Conservation (phyloP, 2,329 filamentous ascomycete species). For the Leptodontidium sp. region DNA sequence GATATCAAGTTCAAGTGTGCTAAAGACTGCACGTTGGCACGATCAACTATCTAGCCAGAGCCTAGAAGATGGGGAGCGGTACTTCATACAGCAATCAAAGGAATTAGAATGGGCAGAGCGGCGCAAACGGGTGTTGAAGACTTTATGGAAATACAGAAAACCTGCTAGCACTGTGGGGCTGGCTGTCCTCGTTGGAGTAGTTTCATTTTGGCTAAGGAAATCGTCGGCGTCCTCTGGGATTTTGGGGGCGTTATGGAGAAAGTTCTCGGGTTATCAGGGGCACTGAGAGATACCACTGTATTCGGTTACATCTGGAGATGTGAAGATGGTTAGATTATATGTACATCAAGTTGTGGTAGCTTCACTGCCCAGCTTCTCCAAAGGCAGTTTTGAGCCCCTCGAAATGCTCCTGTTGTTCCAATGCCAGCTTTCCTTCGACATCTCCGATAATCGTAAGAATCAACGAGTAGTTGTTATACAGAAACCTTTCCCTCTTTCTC, state of each 20-base stretch:
- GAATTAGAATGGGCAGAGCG: slow-evolving; percentile 75
- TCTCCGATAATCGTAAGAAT: slow-evolving; percentile 92
- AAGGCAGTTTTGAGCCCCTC: slow-evolving; percentile 69
- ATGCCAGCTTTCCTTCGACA: slow-evolving; percentile 73
- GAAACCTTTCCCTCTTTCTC: slow-evolving; percentile 83
- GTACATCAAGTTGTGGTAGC: slow-evolving; percentile 7
- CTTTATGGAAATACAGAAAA: slow-evolving; percentile 70
- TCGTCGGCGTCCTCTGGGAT: slow-evolving; percentile 43
- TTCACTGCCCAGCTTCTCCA: slow-evolving; percentile 51
- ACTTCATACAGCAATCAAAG: slow-evolving; percentile 75
- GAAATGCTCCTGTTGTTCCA: slow-evolving; percentile 80
- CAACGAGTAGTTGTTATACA: slow-evolving; percentile 96
- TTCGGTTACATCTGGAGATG: background rate
- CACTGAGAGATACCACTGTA: slow-evolving; percentile 23
- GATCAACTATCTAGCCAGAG: slow-evolving; percentile 61
- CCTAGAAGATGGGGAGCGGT: slow-evolving; percentile 69
- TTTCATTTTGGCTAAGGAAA: slow-evolving; percentile 73
- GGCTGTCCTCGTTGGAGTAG: slow-evolving; percentile 70
- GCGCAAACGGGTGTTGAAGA: slow-evolving; percentile 57
- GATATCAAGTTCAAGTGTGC: slow-evolving; percentile 79
- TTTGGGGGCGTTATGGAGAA: slow-evolving; percentile 43
- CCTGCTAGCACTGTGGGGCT: slow-evolving; percentile 68
- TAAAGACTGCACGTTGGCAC: slow-evolving; percentile 79
- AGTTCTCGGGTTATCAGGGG: slow-evolving; percentile 32
- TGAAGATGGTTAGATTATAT: slow-evolving; percentile 6